Percentiles rank a stretch among this genome's conserved stretches.
These are phyloP conservation scores for Stylonectria norvegica DNA, from an alignment of 2,329 filamentous ascomycete genomes.

Conservation along the genomic window DNA sequence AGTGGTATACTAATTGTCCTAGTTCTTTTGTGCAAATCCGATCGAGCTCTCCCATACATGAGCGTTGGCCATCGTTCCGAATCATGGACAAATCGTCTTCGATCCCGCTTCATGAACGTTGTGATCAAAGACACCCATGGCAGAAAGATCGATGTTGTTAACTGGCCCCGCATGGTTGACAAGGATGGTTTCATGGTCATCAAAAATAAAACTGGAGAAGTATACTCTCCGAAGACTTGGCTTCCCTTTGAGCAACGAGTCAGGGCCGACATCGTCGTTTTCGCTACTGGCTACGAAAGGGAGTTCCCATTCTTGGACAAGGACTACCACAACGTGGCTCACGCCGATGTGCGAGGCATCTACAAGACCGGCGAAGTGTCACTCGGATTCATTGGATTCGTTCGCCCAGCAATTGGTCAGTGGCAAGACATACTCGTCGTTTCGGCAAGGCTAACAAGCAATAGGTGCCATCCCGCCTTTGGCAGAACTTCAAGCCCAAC, in stretches of 20 bases:
- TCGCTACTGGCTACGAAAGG: slow-evolving; percentile 46
- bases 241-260: slow-evolving; percentile 27
- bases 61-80: slow-evolving; percentile 33
- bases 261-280: slow-evolving; percentile 43
- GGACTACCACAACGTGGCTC: slow-evolving; percentile 41
- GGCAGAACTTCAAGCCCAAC: slow-evolving; percentile 46
- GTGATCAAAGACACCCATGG: slow-evolving; percentile 37
- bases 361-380: slow-evolving; percentile 41
- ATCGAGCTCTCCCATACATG: slow-evolving; percentile 42
- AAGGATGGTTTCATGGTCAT: slow-evolving; percentile 37
- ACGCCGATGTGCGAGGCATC: slow-evolving; percentile 51
- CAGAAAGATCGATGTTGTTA: slow-evolving; percentile 41
- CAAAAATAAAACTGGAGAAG: too few relatives aligned
- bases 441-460: slow-evolving; percentile 4
- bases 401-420: slow-evolving; percentile 42
- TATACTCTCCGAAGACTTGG: slow-evolving; percentile 23
- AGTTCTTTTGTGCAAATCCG: slow-evolving; percentile 46
- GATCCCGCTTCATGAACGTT: slow-evolving; percentile 38
- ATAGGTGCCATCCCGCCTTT: slow-evolving; percentile 47
- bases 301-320: slow-evolving; percentile 39
- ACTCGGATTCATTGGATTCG: slow-evolving; percentile 46
- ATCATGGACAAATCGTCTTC: slow-evolving; percentile 33
- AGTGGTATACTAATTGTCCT: slow-evolving; percentile 1
- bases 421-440: not conserved
- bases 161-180: slow-evolving; percentile 41